These are phyloP conservation scores for Pyrus pyrifolia DNA, from an alignment of 306 rosid genomes.

Conservation along the genomic window DNA sequence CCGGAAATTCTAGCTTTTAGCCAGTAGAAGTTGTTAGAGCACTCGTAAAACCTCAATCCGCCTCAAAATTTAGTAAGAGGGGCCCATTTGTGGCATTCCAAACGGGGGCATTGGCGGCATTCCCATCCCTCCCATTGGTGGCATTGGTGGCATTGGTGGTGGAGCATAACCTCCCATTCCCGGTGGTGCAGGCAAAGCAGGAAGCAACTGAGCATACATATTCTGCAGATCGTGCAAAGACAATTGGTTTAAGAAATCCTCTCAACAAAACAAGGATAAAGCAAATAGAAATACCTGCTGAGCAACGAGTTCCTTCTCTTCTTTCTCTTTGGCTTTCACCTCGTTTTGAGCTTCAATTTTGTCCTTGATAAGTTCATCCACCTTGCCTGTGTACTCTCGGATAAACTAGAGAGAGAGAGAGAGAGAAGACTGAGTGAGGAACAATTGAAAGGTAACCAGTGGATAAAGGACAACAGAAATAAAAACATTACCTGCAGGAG, in stretches of 20 bases:
- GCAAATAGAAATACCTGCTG: conserved; percentile 57
- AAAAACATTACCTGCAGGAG: conserved; percentile 61
- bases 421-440: neutral
- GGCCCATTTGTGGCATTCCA: conserved; percentile 93
- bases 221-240: conserved; percentile 49
- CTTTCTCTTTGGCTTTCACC: conserved; percentile 71
- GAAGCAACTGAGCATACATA: conserved; percentile 95
- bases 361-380: conserved; percentile 83
- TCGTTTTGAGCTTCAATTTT: conserved; percentile 75
- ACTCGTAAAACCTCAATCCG: neutral
- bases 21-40: neutral
- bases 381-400: conserved; percentile 90
- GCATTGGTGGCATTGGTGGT: conserved; percentile 38
- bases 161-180: conserved; percentile 65
- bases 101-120: conserved; percentile 92
- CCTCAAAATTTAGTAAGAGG: conserved; percentile 8
- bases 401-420: conserved; percentile 40
- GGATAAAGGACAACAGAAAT: neutral
- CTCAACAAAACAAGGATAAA: neutral
- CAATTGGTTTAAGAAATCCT: neutral
- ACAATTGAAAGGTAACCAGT: neutral
- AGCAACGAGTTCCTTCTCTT: conserved; percentile 79
- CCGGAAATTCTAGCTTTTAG: neutral
- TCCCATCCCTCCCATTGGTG: conserved; percentile 62
- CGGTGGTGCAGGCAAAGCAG: conserved; percentile 96